Conservation (phyloP, 129 eudicot species). For the Chrysanthemum seticuspe region DNA sequence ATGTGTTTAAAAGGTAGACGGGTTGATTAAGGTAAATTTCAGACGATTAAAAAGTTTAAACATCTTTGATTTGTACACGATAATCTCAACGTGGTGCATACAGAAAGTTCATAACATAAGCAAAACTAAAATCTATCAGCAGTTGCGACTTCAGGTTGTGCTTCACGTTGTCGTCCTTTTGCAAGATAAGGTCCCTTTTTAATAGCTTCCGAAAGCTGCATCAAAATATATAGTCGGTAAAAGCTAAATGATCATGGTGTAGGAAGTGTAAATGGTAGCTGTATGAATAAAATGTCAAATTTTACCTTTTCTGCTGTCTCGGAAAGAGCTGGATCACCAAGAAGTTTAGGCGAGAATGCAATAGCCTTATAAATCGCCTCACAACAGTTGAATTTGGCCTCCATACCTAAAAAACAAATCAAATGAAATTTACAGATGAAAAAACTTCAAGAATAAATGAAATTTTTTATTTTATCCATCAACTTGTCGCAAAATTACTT, state of each 20-base stretch:
- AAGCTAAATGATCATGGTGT: neutral
- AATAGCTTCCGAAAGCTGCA: constrained; percentile 79
- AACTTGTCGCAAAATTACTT: neutral
- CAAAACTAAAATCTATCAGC: constrained; percentile 66
- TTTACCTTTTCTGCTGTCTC: constrained; percentile 65
- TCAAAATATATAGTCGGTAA: neutral
- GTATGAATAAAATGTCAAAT: neutral
- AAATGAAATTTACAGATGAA: too few species aligned
- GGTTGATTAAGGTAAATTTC: too few species aligned
- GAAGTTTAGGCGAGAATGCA: constrained; percentile 50
- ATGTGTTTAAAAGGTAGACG: neutral
- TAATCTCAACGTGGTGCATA: neutral
- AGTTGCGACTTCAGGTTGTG: constrained; percentile 74
- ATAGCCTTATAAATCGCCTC: constrained; percentile 59
- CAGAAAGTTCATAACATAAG: neutral
- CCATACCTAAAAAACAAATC: constrained; percentile 62
- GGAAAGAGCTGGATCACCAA: constrained; percentile 59
- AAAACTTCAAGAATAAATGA: neutral
- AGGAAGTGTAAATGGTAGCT: neutral
- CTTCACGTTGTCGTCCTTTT: constrained; percentile 59
- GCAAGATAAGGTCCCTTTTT: constrained; percentile 82
- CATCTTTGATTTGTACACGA: constrained; percentile 7
- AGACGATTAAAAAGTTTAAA: neutral
- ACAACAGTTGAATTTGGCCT: constrained; percentile 71
- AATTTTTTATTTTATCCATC: neutral